Evolutionary conservation across 2,329 filamentous ascomycete genomes (phyloP), one percentile per base, ranked within the genome.

Genomic region (Hypoxylon sp.): DNA sequence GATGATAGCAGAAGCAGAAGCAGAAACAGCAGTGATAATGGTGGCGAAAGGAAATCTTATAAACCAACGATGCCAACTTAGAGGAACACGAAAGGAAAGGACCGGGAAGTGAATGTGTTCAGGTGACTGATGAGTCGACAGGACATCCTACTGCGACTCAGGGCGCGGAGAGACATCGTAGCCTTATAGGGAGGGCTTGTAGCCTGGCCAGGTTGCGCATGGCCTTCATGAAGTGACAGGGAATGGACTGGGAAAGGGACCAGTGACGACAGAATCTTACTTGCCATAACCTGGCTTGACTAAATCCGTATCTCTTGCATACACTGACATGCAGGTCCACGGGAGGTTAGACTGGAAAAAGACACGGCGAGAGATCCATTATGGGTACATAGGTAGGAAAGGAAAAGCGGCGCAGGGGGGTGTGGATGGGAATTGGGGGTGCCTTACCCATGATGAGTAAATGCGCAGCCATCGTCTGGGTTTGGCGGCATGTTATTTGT

Each of bases 131-230:
- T 67, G 64, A 66, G 60, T 66, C 60, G 63, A 64, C 62, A 61
- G 59, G 51, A 59, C 44, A n/a, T 51, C 53, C 52, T 55, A 48
- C 51, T 60, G 56, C 43, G 45, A 37, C 26, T 54, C 51, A 57
- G 51, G 55, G 60, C 64, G 61, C 63, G 62, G 68, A 68, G 74
- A 75, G 76, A 67, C 70, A 79, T 79, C 73, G 74, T 66, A 78
- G 75, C 78, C 78, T 82, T 82, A 81, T 82, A 82, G 52, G 68
- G 21, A n/a, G n/a, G n/a, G 56, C 63, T 68, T 69, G 71, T 61
- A 73, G 71, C 70, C 73, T 74, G 68, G 68, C 47, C 35, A 59
- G 50, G 54, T 57, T 54, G 48, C 59, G 59, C 47, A 47, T 53
- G 48, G 47, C 49, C 47, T 36, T 30, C 37, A 35, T 30, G 48